phyloP scores from a whole-genome alignment of 345 rosid species.

The Lepidium sativum region DNA sequence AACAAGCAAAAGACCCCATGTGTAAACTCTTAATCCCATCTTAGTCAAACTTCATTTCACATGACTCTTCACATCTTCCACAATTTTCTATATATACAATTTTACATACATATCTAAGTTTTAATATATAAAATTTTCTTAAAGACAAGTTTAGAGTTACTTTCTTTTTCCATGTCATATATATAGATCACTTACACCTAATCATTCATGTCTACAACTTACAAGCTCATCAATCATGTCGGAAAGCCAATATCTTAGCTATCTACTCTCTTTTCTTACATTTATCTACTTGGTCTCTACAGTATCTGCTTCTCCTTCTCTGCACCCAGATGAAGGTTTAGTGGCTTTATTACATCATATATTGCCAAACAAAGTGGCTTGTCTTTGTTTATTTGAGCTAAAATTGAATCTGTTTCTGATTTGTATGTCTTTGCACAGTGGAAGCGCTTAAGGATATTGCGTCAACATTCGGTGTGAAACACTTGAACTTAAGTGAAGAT shows the following conservation, averaged over 20 bases:
- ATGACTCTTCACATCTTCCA: conserved; percentile 5
- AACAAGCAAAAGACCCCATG: conserved; percentile 20
- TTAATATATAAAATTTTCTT: neutral
- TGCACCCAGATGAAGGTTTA: conserved; percentile 26
- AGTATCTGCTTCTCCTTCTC: conserved; percentile 16
- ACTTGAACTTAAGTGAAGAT: conserved; percentile 25
- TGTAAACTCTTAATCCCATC: conserved; percentile 9
- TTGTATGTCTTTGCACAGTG: conserved; percentile 6
- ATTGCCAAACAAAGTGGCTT: neutral
- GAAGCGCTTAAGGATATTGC: conserved; percentile 21
- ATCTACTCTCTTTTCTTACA: neutral
- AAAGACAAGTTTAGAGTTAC: too few relatives aligned
- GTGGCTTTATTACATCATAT: neutral
- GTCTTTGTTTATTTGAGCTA: neutral
- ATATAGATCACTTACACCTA: neutral
- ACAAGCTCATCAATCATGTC: conserved; percentile 15
- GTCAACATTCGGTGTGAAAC: conserved; percentile 10
- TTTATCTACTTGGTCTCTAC: conserved; percentile 8
- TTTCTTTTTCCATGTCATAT: neutral
- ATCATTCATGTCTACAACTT: neutral
- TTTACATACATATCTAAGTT: neutral
- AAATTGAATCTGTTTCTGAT: neutral
- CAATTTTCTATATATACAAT: neutral
- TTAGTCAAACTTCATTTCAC: conserved; percentile 10
- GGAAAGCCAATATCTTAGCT: neutral